phyloP scores from a whole-genome alignment of 108 stramenopile genomes.

The Conticribra weissflogii region DNA sequence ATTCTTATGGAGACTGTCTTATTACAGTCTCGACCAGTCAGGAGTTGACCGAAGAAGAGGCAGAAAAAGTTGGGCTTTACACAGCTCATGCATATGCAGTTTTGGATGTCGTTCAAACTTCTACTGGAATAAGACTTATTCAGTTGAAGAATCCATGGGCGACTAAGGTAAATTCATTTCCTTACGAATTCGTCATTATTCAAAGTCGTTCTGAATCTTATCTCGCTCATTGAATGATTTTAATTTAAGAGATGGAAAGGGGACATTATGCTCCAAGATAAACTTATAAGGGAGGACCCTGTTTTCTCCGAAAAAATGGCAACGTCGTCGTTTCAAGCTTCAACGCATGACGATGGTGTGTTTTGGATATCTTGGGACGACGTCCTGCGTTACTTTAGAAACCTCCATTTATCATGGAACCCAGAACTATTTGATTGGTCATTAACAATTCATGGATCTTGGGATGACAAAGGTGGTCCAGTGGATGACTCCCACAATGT shows the following conservation, averaged over 20 bases:
- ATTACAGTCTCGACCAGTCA: slow-evolving; percentile 82
- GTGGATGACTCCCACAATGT: slow-evolving; percentile 71
- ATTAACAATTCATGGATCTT: slow-evolving; percentile 57
- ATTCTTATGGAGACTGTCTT: slow-evolving; percentile 85
- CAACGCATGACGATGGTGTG: slow-evolving; percentile 82
- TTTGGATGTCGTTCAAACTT: slow-evolving; percentile 68
- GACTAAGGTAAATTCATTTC: slow-evolving; percentile 26
- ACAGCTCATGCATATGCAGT: slow-evolving; percentile 94
- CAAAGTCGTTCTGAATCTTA: no score
- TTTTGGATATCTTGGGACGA: slow-evolving; percentile 92
- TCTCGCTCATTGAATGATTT: no score
- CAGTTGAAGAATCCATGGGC: slow-evolving; percentile 96
- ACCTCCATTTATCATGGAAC: slow-evolving; percentile 79
- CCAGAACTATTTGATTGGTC: slow-evolving; percentile 63
- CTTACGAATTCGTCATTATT: no score
- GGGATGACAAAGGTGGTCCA: slow-evolving; percentile 63
- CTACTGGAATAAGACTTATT: slow-evolving; percentile 62
- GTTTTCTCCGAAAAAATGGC: slow-evolving; percentile 58
- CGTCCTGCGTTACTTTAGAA: slow-evolving; percentile 74
- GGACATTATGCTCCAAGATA: slow-evolving; percentile 56
- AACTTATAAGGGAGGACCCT: slow-evolving; percentile 52
- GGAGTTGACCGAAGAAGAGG: slow-evolving; percentile 62
- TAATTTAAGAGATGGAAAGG: slow-evolving; percentile 84
- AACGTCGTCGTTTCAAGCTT: slow-evolving; percentile 59
- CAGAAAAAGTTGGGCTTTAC: slow-evolving; percentile 79